Conservation (phyloP, 192 early-diverging fungal genomes). For the Coemansia sp. region DNA sequence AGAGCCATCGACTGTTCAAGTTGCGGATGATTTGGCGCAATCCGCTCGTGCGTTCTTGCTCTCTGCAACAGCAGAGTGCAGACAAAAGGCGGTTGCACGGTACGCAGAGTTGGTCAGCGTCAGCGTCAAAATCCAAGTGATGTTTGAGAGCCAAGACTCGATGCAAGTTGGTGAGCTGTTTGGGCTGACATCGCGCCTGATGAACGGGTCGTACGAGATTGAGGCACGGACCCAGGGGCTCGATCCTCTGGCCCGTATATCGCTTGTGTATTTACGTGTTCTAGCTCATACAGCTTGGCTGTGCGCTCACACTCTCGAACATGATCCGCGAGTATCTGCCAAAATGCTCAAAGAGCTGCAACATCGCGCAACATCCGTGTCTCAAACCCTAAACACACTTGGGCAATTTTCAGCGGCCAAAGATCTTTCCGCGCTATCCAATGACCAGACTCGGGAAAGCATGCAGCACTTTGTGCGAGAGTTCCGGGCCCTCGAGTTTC, state of each 20-base stretch:
- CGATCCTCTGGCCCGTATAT: slow-evolving; percentile 10
- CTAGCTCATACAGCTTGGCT: slow-evolving; percentile 47
- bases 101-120: not conserved
- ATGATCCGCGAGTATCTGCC: slow-evolving; percentile 19
- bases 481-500: slow-evolving; percentile 28
- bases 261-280: slow-evolving; percentile 26
- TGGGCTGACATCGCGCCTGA: slow-evolving; percentile 13
- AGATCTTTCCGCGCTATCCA: not conserved
- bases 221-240: slow-evolving; percentile 37
- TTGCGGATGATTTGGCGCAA: not conserved
- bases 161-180: not conserved
- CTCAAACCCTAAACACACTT: not conserved
- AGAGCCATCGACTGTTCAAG: not conserved
- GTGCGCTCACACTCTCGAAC: slow-evolving; percentile 6
- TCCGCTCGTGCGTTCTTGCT: not conserved
- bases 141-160: not conserved
- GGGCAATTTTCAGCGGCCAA: not conserved
- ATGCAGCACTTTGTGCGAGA: slow-evolving; percentile 7
- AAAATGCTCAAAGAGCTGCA: slow-evolving; percentile 30
- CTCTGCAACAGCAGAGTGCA: not conserved
- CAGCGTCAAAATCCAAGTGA: slow-evolving; percentile 2
- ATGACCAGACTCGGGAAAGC: not conserved
- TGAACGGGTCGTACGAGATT: slow-evolving; percentile 30
- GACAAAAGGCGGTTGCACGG: not conserved
- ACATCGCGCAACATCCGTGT: slow-evolving; percentile 8